phyloP scores from a whole-genome alignment of 2,329 filamentous ascomycete genomes.

The Fusarium robinianum region DNA sequence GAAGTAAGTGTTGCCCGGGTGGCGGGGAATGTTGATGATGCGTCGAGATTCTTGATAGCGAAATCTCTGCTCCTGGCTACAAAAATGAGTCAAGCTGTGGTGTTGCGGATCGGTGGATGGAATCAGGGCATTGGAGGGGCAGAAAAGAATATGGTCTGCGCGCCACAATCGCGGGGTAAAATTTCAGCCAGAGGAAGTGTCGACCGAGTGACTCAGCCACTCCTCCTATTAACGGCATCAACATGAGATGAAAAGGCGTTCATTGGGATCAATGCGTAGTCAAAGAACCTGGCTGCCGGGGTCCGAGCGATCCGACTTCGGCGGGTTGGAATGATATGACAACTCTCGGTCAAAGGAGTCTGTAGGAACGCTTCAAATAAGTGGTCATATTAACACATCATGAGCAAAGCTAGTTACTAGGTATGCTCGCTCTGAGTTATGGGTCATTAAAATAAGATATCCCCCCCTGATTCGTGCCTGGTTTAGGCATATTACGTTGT shows the following conservation, averaged over 20 bases:
- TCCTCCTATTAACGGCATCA: too few species aligned
- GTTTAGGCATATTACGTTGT: constrained; percentile 10
- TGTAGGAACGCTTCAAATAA: too few species aligned
- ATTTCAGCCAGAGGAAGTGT: constrained; percentile 29
- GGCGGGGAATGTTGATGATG: constrained; percentile 19
- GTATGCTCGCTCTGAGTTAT: constrained; percentile 34
- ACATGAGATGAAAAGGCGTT: too few species aligned
- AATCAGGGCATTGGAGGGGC: constrained; percentile 40
- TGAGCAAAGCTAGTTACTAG: constrained; percentile 30
- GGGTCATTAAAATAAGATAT: constrained; percentile 38
- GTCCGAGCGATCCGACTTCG: too few species aligned
- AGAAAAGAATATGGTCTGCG: constrained; percentile 31
- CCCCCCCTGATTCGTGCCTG: constrained; percentile 10
- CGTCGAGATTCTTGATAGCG: constrained; percentile 13
- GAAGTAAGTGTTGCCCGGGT: neutral
- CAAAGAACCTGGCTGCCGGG: too few species aligned
- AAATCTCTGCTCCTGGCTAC: constrained; percentile 21
- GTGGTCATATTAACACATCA: constrained; percentile 42
- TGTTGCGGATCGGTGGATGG: constrained; percentile 36
- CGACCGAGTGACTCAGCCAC: constrained; percentile 27
- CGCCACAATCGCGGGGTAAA: constrained; percentile 41
- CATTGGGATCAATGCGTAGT: too few species aligned
- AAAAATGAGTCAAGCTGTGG: constrained; percentile 30
- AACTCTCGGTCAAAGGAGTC: too few species aligned
- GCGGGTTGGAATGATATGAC: too few species aligned